phyloP scores from a whole-genome alignment of 805 yeast species.

The Myxozyma mucilagina region DNA sequence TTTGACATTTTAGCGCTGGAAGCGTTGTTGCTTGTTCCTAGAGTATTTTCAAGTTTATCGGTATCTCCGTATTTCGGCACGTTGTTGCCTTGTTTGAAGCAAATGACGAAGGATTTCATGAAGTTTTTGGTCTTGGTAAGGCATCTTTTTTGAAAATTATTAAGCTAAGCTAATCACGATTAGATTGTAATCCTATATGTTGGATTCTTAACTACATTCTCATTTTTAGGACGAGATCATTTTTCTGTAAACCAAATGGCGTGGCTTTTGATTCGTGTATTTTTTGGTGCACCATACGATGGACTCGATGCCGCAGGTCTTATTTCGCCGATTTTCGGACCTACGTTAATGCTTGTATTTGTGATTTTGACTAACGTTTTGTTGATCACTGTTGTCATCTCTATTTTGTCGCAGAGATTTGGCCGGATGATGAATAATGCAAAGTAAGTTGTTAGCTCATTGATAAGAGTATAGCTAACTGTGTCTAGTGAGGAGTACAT shows the following conservation, averaged over 20 bases:
- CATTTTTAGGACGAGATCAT: slow-evolving; percentile 37
- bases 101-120: slow-evolving; percentile 38
- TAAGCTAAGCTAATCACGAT: background rate
- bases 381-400: slow-evolving; percentile 40
- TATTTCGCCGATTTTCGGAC: slow-evolving; percentile 39
- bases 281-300: slow-evolving; percentile 39
- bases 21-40: slow-evolving; percentile 38
- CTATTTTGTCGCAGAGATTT: slow-evolving; percentile 40
- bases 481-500: slow-evolving; percentile 37
- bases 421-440: slow-evolving; percentile 40
- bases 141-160: background rate
- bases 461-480: background rate
- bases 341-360: slow-evolving; percentile 39
- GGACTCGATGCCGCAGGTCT: slow-evolving; percentile 40
- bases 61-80: slow-evolving; percentile 42
- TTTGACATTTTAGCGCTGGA: slow-evolving; percentile 39
- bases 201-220: slow-evolving; percentile 41
- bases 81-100: slow-evolving; percentile 39
- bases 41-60: slow-evolving; percentile 38
- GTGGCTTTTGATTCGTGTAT: slow-evolving; percentile 39
- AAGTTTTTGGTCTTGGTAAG: slow-evolving; percentile 35
- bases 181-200: slow-evolving; percentile 36
- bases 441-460: slow-evolving; percentile 4
- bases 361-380: slow-evolving; percentile 36
- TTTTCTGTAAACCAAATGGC: slow-evolving; percentile 38